phyloP scores from a whole-genome alignment of 1,139 yeast genomes.

The Saccharomyces hybrid region DNA sequence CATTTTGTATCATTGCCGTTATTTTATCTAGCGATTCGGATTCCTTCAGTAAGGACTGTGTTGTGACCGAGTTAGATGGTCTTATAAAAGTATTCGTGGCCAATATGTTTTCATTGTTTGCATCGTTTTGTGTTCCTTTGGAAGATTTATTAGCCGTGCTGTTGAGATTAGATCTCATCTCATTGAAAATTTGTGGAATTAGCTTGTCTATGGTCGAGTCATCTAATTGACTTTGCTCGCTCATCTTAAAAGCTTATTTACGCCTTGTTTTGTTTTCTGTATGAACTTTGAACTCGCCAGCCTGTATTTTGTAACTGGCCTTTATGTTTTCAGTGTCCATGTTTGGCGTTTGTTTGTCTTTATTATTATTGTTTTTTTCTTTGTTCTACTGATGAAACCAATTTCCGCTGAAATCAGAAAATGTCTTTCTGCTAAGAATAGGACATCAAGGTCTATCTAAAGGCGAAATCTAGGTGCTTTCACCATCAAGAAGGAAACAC shows the following conservation, averaged over 20 bases:
- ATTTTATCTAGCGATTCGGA: slow-evolving; percentile 26
- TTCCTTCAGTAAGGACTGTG: slow-evolving; percentile 29
- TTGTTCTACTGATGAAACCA: not conserved
- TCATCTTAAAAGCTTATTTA: not conserved
- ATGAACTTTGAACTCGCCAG: not conserved
- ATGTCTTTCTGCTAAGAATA: not conserved
- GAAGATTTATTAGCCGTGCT: slow-evolving; percentile 1
- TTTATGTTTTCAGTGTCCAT: not conserved
- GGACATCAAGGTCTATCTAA: not conserved
- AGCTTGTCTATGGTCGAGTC: slow-evolving; percentile 20
- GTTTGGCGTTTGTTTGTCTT: not conserved
- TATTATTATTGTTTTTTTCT: slow-evolving; percentile 1
- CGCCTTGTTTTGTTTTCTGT: not conserved
- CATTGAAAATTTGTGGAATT: slow-evolving; percentile 25
- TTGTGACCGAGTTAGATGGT: slow-evolving; percentile 12
- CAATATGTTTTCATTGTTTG: not conserved
- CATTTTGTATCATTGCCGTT: slow-evolving; percentile 23
- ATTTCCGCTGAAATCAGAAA: not conserved
- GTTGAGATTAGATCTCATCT: not conserved
- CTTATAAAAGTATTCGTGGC: not conserved
- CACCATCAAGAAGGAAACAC: not conserved
- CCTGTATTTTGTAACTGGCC: not conserved
- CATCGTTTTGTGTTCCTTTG: not conserved
- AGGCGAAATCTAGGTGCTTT: not conserved
- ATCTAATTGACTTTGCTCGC: slow-evolving; percentile 7